These are phyloP conservation scores for Tagetes erecta DNA, from an alignment of 129 eudicot genomes.

Conservation along the genomic window DNA sequence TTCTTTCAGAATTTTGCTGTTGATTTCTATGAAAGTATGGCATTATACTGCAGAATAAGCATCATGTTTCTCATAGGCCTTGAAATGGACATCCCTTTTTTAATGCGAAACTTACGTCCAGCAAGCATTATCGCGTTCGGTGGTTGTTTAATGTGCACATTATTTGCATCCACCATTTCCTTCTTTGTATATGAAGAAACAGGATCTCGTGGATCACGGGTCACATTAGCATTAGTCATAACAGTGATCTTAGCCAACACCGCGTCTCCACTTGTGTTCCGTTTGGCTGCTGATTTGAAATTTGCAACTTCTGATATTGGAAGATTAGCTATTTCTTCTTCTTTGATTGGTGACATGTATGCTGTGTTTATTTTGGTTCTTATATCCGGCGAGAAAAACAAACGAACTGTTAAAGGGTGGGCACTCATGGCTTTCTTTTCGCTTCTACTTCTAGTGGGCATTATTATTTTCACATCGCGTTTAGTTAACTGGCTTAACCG, in stretches of 20 bases:
- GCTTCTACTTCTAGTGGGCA: slow-evolving; percentile 39
- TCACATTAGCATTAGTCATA: slow-evolving; percentile 50
- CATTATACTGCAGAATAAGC: slow-evolving; percentile 52
- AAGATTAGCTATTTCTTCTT: slow-evolving; percentile 61
- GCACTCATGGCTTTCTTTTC: slow-evolving; percentile 34
- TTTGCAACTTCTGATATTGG: slow-evolving; percentile 72
- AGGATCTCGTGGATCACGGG: slow-evolving; percentile 34
- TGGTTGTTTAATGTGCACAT: slow-evolving; percentile 55
- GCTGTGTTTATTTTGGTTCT: slow-evolving; percentile 48
- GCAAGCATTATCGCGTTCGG: slow-evolving; percentile 49
- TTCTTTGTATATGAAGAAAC: slow-evolving; percentile 52
- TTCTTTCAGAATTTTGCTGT: slow-evolving; percentile 53
- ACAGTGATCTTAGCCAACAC: slow-evolving; percentile 59
- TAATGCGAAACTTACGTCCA: slow-evolving; percentile 48
- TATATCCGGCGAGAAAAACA: slow-evolving; percentile 36
- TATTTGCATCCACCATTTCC: slow-evolving; percentile 62
- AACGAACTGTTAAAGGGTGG: slow-evolving; percentile 28
- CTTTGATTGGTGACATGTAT: slow-evolving; percentile 56
- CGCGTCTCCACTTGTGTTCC: slow-evolving; percentile 67
- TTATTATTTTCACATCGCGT: slow-evolving; percentile 41
- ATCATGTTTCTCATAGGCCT: slow-evolving; percentile 90
- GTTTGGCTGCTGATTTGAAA: slow-evolving; percentile 64
- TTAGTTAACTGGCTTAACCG: slow-evolving; percentile 58
- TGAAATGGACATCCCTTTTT: slow-evolving; percentile 60
- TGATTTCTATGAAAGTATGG: slow-evolving; percentile 71